phyloP scores from a whole-genome alignment of 441 rosid species.

The Gossypium gossypioides region DNA sequence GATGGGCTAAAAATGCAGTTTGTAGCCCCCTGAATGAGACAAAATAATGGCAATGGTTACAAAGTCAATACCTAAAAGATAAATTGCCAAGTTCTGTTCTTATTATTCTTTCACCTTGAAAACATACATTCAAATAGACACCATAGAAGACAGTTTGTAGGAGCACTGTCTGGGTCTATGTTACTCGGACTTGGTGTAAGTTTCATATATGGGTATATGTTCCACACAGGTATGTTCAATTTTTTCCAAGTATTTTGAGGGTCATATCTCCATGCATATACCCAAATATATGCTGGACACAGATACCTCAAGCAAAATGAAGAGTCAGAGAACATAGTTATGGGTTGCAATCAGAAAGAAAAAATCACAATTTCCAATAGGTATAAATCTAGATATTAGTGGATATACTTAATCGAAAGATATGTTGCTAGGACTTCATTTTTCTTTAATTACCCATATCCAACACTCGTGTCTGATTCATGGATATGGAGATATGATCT shows the following conservation, averaged over 20 bases:
- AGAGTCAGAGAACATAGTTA: neutral
- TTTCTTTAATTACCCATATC: no score
- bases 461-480: no score
- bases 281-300: no score
- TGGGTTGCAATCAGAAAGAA: neutral
- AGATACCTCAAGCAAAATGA: no score
- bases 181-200: no score
- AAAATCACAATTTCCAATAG: neutral
- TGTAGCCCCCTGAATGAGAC: conserved; percentile 50
- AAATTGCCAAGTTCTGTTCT: conserved; percentile 27
- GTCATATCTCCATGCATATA: no score
- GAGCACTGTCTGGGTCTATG: neutral
- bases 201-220: no score
- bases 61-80: conserved; percentile 34
- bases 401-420: neutral
- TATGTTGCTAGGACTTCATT: neutral
- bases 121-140: neutral
- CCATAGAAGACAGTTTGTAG: neutral
- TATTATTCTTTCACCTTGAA: neutral
- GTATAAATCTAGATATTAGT: neutral
- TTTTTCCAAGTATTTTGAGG: no score
- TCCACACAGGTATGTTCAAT: no score
- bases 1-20: conserved; percentile 41
- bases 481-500: no score
- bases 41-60: conserved; percentile 30